These are phyloP conservation scores for Komagataella kurtzmanii DNA, from an alignment of 805 yeast species.

Conservation along the genomic window DNA sequence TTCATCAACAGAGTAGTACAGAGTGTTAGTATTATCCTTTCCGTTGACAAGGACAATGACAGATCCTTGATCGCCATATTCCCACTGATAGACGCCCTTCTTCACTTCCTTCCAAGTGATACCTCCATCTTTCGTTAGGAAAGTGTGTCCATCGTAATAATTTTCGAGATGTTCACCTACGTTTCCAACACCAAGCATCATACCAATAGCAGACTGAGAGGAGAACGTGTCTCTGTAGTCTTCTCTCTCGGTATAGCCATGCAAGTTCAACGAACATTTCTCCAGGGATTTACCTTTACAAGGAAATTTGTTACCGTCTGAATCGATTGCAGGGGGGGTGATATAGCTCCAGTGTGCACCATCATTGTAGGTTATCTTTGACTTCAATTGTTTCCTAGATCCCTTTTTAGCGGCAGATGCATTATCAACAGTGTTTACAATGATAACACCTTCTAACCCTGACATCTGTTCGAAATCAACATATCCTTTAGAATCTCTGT, in stretches of 20 bases:
- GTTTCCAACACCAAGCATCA: constrained; percentile 76
- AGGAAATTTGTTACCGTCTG: constrained; percentile 37
- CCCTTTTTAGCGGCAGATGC: constrained; percentile 28
- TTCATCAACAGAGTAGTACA: constrained; percentile 60
- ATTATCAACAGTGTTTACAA: constrained; percentile 58
- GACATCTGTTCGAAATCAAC: constrained; percentile 80
- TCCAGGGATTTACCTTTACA: constrained; percentile 38
- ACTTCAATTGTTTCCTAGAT: constrained; percentile 40
- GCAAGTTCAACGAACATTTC: constrained; percentile 69
- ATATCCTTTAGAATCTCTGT: constrained; percentile 56
- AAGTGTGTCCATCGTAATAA: constrained; percentile 33
- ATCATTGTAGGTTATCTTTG: constrained; percentile 74
- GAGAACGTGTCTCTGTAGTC: constrained; percentile 75
- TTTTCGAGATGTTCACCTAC: constrained; percentile 54
- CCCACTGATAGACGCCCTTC: constrained; percentile 76
- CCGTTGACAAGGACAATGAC: constrained; percentile 60
- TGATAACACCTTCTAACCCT: constrained; percentile 74
- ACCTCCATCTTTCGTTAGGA: constrained; percentile 76
- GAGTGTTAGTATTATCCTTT: constrained; percentile 38
- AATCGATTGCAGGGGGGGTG: constrained; percentile 52
- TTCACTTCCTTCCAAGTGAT: constrained; percentile 67
- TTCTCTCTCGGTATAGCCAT: constrained; percentile 74
- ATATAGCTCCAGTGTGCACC: constrained; percentile 75
- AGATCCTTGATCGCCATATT: constrained; percentile 87
- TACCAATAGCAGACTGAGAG: constrained; percentile 75